Evolutionary conservation across 768 basidiomycete genomes (phyloP).

Genomic region (Lactarius pseudohatsudake): DNA sequence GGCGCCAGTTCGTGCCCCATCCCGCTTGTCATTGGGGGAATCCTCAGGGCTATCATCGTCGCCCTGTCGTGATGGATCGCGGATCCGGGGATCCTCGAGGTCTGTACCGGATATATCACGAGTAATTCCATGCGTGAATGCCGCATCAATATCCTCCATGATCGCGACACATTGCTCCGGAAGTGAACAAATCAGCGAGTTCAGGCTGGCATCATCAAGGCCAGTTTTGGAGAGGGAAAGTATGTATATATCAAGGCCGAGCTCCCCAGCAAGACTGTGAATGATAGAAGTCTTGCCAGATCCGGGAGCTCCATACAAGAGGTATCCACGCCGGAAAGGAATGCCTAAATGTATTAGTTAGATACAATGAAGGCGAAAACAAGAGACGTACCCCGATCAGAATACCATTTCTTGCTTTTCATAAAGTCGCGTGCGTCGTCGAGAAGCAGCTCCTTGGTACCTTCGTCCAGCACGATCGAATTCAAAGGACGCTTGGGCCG

Average conservation of each 20-base stretch:
- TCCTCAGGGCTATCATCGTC: constrained; percentile 1
- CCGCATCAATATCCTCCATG: constrained; percentile 86
- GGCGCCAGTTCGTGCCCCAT: constrained; percentile 6
- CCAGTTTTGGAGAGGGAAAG: constrained; percentile 62
- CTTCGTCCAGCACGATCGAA: constrained; percentile 71
- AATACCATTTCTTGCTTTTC: constrained; percentile 67
- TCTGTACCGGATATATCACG: constrained; percentile 34
- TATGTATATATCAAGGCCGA: constrained; percentile 71
- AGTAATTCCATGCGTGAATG: constrained; percentile 51
- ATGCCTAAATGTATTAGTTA: constrained; percentile 40
- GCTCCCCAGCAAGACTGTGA: constrained; percentile 74
- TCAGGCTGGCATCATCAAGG: constrained; percentile 61
- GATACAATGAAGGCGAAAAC: not conserved
- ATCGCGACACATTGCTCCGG: constrained; percentile 74
- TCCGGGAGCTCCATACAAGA: constrained; percentile 75
- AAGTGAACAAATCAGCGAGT: constrained; percentile 56
- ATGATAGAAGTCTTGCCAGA: constrained; percentile 80
- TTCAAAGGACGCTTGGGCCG: constrained; percentile 63
- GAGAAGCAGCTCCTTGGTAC: constrained; percentile 61
- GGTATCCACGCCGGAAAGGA: constrained; percentile 77
- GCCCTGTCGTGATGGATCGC: constrained; percentile 33
- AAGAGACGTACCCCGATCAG: constrained; percentile 50
- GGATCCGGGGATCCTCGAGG: constrained; percentile 33
- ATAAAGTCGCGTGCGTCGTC: constrained; percentile 74
- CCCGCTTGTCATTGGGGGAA: constrained; percentile 20